Percentiles rank a stretch among this genome's conserved stretches.
phyloP scores from a whole-genome alignment of 73 alveolate genomes.

The Diophrys sp. region DNA sequence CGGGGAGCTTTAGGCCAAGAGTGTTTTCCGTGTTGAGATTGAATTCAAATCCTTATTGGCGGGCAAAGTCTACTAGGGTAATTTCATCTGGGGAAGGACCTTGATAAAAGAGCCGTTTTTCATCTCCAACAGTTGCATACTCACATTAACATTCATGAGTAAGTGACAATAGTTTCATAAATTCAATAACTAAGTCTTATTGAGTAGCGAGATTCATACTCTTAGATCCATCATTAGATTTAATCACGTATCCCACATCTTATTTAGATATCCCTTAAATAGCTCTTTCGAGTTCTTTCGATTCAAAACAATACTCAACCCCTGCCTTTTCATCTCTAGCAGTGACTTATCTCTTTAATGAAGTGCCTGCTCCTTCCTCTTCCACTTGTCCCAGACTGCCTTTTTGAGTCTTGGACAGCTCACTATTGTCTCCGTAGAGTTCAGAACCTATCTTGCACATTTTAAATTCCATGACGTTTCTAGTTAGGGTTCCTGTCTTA shows the following conservation, averaged over 20 bases:
- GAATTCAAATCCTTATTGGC: slow-evolving; percentile 51
- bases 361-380: slow-evolving; percentile 43
- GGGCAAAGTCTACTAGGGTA: slow-evolving; percentile 77
- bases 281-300: too few species aligned
- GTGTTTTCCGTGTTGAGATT: not conserved
- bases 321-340: not conserved
- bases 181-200: slow-evolving; percentile 48
- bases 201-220: slow-evolving; percentile 6
- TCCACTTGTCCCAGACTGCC: too few species aligned
- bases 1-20: not conserved
- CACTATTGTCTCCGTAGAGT: slow-evolving; percentile 41
- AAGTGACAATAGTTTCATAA: slow-evolving; percentile 50
- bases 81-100: slow-evolving; percentile 84
- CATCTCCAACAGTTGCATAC: slow-evolving; percentile 42
- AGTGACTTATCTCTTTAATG: not conserved
- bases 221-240: slow-evolving; percentile 24
- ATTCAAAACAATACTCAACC: slow-evolving; percentile 10
- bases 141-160: slow-evolving; percentile 84
- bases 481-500: slow-evolving; percentile 76
- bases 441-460: slow-evolving; percentile 32
- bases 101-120: slow-evolving; percentile 25
- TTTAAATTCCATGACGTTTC: slow-evolving; percentile 61
- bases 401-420: not conserved
- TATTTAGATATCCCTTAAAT: too few species aligned
- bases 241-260: too few species aligned